phyloP scores from a whole-genome alignment of 192 early-diverging fungal genomes.

The Gryganskiella cystojenkinii region DNA sequence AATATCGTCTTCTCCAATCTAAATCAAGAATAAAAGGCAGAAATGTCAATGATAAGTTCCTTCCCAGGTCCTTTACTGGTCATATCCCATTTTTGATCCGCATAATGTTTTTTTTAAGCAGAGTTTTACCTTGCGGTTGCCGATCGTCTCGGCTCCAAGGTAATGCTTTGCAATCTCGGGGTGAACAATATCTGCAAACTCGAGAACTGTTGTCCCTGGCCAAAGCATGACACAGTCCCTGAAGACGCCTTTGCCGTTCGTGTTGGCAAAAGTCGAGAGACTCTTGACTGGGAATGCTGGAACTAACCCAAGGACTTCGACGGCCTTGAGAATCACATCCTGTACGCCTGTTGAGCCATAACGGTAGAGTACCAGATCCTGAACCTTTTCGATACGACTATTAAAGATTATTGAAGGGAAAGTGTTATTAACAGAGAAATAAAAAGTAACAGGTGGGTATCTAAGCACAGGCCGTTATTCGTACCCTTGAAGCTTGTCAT shows the following conservation, averaged over 20 bases:
- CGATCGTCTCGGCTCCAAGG: conserved; percentile 81
- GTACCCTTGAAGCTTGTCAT: conserved; percentile 63
- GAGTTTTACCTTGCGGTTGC: conserved; percentile 72
- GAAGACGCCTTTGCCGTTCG: conserved; percentile 67
- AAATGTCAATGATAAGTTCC: conserved; percentile 1
- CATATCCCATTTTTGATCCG: background rate
- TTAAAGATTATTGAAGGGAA: background rate
- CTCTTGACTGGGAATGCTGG: conserved; percentile 84
- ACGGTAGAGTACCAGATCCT: conserved; percentile 84
- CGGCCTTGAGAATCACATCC: conserved; percentile 70
- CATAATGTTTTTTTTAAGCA: background rate
- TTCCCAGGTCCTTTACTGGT: background rate
- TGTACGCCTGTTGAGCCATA: conserved; percentile 88
- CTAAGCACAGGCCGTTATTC: no score
- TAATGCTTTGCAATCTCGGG: conserved; percentile 74
- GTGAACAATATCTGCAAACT: conserved; percentile 79
- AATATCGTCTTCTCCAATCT: conserved; percentile 71
- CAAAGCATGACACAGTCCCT: conserved; percentile 79
- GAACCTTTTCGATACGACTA: conserved; percentile 68
- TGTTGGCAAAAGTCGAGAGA: conserved; percentile 70
- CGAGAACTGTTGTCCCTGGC: conserved; percentile 78
- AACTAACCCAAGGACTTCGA: conserved; percentile 72
- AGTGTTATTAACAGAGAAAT: background rate
- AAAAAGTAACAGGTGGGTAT: no score
- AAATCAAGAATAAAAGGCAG: background rate